phyloP scores from a whole-genome alignment of 768 basidiomycete genomes.

The Pleurotus djamor region DNA sequence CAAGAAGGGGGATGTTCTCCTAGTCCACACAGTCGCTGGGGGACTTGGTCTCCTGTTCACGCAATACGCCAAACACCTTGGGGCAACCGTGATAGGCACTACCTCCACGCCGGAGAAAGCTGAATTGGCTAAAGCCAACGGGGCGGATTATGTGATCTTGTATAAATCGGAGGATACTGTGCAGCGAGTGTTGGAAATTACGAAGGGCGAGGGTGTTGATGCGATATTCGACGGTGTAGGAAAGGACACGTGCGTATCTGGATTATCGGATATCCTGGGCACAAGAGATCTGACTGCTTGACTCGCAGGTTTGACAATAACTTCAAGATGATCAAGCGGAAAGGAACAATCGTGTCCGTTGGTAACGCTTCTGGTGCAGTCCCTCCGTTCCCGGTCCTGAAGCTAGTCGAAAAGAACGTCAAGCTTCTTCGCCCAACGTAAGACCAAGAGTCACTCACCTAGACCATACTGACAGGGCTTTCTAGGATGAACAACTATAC shows the following conservation, averaged over 20 bases:
- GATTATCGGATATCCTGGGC: background rate
- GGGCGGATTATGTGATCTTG: constrained; percentile 86
- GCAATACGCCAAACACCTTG: constrained; percentile 68
- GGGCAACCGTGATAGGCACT: constrained; percentile 92
- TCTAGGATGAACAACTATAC: constrained; percentile 70
- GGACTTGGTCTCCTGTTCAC: constrained; percentile 74
- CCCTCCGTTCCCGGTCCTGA: constrained; percentile 70
- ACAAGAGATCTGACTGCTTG: background rate
- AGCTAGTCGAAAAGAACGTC: constrained; percentile 79
- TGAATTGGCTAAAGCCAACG: constrained; percentile 70
- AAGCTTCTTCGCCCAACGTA: constrained; percentile 78
- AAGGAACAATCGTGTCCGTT: constrained; percentile 87
- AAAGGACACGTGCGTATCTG: constrained; percentile 76
- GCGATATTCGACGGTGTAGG: constrained; percentile 95
- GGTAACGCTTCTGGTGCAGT: constrained; percentile 93
- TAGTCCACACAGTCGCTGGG: constrained; percentile 91
- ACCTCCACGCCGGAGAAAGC: constrained; percentile 87
- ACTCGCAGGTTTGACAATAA: constrained; percentile 67
- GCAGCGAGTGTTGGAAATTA: constrained; percentile 69
- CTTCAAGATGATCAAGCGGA: constrained; percentile 79
- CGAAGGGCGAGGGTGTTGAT: constrained; percentile 78
- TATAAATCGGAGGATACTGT: constrained; percentile 78
- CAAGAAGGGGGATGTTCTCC: constrained; percentile 73
- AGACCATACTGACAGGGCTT: background rate
- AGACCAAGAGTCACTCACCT: constrained; percentile 13